Evolutionary conservation across 805 yeast genomes (phyloP), one percentile per base, ranked within the genome.

Genomic region (Myxozyma vanderwaltii): DNA sequence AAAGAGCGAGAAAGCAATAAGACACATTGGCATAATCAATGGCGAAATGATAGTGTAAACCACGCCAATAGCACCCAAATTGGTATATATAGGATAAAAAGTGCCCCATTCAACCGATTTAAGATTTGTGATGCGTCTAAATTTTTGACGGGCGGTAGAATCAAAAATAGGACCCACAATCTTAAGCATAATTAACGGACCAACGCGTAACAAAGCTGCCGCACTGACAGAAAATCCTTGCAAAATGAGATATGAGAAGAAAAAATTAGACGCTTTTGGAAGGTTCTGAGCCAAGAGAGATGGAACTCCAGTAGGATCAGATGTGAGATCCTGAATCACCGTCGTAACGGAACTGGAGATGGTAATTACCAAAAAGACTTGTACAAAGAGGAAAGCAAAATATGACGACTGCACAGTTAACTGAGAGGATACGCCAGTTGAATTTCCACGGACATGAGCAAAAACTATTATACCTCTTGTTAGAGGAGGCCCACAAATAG

Each of bases 201-300:
- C 81, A 17, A 83, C 74, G 67, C 88, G 85, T 39, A 91, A 68
- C 41, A 91, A 76, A 60, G 84, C 84, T 58, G 82, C 83, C 0
- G 96, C 96, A 63, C 86, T 82, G 55, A 87, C 83, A 1, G 91
- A 82, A 56, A 91, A 74, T 0, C 96, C 92, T 72, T 88, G 85
- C 35, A 91, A 77, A 0, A 89, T 74, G 39, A 90, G 75, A 68
- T 86, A 89, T 2, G 91, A 87, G 71, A 86, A 86, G 74, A 91
- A 91, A 69, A 91, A 91, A 45, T 86, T 88, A 0, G 96, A 86
- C 24, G 96, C 88, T 68, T 87, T 88, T 0, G 97, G 96, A 36
- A 91, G 77, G 66, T 90, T 86, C 45, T 77, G 73, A 6, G 95
- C 87, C 68, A 92, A 78, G 61, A 91, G 75, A 7, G 79, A 73